Evolutionary conservation across 257 asterid species (phyloP).

Genomic region (Solanum neorickii): DNA sequence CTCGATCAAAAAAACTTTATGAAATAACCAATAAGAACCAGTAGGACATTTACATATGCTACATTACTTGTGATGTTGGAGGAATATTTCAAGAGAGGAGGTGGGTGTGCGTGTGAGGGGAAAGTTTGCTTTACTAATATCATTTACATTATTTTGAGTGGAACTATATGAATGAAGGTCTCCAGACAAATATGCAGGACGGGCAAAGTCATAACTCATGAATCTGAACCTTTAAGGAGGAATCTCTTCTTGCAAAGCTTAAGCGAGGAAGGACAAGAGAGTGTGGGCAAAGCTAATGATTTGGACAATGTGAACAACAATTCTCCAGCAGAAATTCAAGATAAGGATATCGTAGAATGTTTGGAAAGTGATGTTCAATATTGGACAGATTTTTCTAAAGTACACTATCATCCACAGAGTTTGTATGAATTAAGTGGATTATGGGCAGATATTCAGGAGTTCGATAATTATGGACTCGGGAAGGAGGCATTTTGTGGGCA

Average conservation of each 20-base stretch:
- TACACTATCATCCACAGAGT: conserved; percentile 87
- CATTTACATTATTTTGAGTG: not conserved
- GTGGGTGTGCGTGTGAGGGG: not conserved
- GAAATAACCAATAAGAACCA: not conserved
- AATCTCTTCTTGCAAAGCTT: conserved; percentile 84
- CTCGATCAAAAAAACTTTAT: not conserved
- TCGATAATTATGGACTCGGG: conserved; percentile 70
- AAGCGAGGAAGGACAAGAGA: conserved; percentile 37
- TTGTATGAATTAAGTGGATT: conserved; percentile 67
- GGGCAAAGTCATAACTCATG: conserved; percentile 53
- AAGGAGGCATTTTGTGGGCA: conserved; percentile 49
- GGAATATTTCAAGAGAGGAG: not conserved
- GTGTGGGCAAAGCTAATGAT: conserved; percentile 10
- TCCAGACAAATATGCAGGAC: conserved; percentile 51
- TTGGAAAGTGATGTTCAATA: conserved; percentile 67
- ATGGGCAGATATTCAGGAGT: conserved; percentile 48
- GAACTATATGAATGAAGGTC: conserved; percentile 15
- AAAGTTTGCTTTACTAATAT: not conserved
- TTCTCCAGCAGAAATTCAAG: conserved; percentile 44
- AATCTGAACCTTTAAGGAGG: conserved; percentile 59
- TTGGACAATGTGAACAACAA: conserved; percentile 13
- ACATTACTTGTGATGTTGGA: not conserved
- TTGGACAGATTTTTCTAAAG: conserved; percentile 97
- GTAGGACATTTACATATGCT: not conserved
- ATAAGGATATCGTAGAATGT: conserved; percentile 58